Conservation (phyloP, 2,329 filamentous ascomycete species). For the Neonectria magnoliae region DNA sequence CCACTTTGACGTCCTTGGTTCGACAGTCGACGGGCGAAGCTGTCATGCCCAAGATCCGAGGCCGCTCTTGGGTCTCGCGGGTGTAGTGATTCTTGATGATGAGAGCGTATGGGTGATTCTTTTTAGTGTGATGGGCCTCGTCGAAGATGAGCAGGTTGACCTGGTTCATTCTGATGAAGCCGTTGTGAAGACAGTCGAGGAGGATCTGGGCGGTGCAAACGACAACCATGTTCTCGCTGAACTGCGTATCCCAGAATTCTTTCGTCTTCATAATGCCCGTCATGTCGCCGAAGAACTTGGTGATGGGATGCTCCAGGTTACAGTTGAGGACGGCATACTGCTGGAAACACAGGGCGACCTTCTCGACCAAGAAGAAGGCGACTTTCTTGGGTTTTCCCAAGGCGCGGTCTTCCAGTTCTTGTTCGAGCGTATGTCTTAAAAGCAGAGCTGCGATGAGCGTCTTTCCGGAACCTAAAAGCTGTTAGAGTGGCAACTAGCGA, state of each 20-base stretch:
- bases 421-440: slow-evolving; percentile 77
- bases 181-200: slow-evolving; percentile 78
- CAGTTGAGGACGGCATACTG: slow-evolving; percentile 83
- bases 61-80: slow-evolving; percentile 61
- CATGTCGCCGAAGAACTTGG: slow-evolving; percentile 79
- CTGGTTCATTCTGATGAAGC: slow-evolving; percentile 80
- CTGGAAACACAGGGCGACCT: slow-evolving; percentile 89
- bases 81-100: slow-evolving; percentile 91
- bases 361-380: slow-evolving; percentile 91
- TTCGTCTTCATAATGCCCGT: slow-evolving; percentile 52
- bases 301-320: slow-evolving; percentile 82
- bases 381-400: slow-evolving; percentile 69
- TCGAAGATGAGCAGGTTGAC: slow-evolving; percentile 95
- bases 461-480: slow-evolving; percentile 80
- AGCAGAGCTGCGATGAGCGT: slow-evolving; percentile 94
- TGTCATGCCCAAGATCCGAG: slow-evolving; percentile 94
- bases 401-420: slow-evolving; percentile 77
- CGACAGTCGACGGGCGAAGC: slow-evolving; percentile 92
- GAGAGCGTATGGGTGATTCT: slow-evolving; percentile 87
- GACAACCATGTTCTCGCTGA: slow-evolving; percentile 78
- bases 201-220: slow-evolving; percentile 94
- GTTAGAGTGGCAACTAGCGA: neutral
- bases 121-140: slow-evolving; percentile 96
- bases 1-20: slow-evolving; percentile 71
- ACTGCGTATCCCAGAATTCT: slow-evolving; percentile 62